Base-by-base conservation (phyloP, 2,329 filamentous ascomycete genomes). In the Mycocentrospora acerina region DNA sequence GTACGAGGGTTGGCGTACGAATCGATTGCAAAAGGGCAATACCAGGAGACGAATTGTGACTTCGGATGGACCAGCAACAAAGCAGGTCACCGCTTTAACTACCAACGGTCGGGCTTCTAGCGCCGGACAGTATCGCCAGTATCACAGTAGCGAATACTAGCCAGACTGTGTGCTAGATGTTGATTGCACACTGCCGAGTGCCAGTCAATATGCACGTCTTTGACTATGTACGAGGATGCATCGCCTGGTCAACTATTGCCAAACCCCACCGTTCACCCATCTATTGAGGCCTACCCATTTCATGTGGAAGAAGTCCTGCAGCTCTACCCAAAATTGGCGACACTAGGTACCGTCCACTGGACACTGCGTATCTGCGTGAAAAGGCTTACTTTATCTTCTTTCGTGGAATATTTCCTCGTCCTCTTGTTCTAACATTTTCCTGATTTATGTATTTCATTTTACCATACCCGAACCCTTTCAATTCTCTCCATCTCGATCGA, bases 1-100 rank as follows among this genome's bases (percentile, higher is more conserved):
- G 88, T 97, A 97, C 58, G 91, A 97, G 69, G 84, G 87, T 57
- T 97, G 91, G 93, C 83, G 93, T 69, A 96, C 81, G 8, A 70
- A 64, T 29, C 66, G 74, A 24, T 59, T 79, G 43, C 53, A 67
- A 36, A 60, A 56, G 25, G 54, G 55, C 17, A 42, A 42, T 14
- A 54, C 36, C 25, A 46, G 53, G 22, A 55, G 59, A 35, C 58
- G 48, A 25, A 38, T 60, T 32, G 49, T 40, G 3, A 60, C 62
- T 4, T 61, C 62, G 2, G 60, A 64, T 26, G 62, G 62, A 16
- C 57, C 59, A 13, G 31, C 47, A 22, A 46, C 42, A 28, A 57
- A 55, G 35, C 47, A 54, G 28, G 48, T 60, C 16, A 55, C 55
- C 1, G 48, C 57, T 7, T 50, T 62, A 7, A 42, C 47, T 10